Conservation (phyloP, 2,329 filamentous ascomycete genomes). For the Pseudomassariella vexata region DNA sequence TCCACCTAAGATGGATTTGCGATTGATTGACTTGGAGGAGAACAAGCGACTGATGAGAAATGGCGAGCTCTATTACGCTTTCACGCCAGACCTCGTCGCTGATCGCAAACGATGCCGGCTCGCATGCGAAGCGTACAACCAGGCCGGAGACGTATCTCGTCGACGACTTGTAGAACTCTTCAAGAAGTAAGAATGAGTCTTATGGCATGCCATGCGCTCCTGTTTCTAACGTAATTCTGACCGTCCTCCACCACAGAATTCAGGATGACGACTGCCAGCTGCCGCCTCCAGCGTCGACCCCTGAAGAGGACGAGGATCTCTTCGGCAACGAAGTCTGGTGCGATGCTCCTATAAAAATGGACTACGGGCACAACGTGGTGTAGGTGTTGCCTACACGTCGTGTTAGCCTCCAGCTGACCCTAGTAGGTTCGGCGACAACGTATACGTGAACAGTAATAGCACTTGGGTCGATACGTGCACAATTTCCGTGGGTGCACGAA, state of each 20-base stretch:
- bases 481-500: conserved; percentile 71
- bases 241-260: conserved; percentile 50
- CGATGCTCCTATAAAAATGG: conserved; percentile 62
- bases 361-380: conserved; percentile 73
- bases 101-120: conserved; percentile 57
- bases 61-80: conserved; percentile 70
- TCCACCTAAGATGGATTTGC: conserved; percentile 19
- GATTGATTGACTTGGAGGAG: conserved; percentile 33
- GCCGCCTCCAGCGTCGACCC: conserved; percentile 49
- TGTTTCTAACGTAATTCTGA: too few species aligned
- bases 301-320: conserved; percentile 58
- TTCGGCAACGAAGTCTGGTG: conserved; percentile 64
- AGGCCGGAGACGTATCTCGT: conserved; percentile 51
- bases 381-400: conserved; percentile 17
- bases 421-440: conserved; percentile 55
- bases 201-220: background rate
- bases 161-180: conserved; percentile 61
- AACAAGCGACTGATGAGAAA: conserved; percentile 52
- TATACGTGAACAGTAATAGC: conserved; percentile 70
- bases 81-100: conserved; percentile 60
- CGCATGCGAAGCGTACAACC: conserved; percentile 61
- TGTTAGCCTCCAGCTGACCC: conserved; percentile 4
- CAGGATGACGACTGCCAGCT: conserved; percentile 56
- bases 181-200: conserved; percentile 61
- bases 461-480: conserved; percentile 72